These are phyloP conservation scores for Stachybotrys chlorohalonatus DNA, from an alignment of 2,329 filamentous ascomycete species.

Conservation along the genomic window DNA sequence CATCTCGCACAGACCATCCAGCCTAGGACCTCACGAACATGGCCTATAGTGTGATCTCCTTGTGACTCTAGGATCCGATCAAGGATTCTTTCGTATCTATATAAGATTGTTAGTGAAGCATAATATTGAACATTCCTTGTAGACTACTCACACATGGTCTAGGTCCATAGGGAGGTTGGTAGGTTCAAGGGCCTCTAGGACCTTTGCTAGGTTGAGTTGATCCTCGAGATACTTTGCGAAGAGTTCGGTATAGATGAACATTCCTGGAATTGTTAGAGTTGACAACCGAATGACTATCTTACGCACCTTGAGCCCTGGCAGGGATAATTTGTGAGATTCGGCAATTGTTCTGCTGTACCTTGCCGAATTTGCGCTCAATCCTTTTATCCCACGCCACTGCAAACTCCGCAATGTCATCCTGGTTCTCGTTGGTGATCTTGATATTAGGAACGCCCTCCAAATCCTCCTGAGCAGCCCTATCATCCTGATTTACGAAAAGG, in stretches of 20 bases:
- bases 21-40: slow-evolving; percentile 2
- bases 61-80: neutral
- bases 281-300: neutral
- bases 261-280: neutral
- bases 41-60: neutral
- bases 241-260: slow-evolving; percentile 3
- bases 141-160: neutral
- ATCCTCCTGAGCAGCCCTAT: slow-evolving; percentile 2
- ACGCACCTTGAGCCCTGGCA: slow-evolving; percentile 3
- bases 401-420: slow-evolving; percentile 3
- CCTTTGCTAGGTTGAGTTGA: neutral
- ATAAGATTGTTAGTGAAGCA: neutral
- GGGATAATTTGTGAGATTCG: slow-evolving; percentile 2
- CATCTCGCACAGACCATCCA: slow-evolving; percentile 5
- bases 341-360: neutral
- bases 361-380: slow-evolving; percentile 3
- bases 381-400: neutral
- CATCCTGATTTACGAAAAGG: slow-evolving; percentile 7
- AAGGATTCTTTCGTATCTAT: slow-evolving; percentile 4
- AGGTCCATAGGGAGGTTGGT: neutral
- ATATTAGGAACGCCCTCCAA: neutral
- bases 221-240: slow-evolving; percentile 1
- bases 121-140: neutral
- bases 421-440: slow-evolving; percentile 1
- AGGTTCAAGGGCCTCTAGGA: neutral